Percentiles rank a stretch among this genome's conserved stretches.
phyloP scores from a whole-genome alignment of 2,329 filamentous ascomycete species.

The Phaeosphaeriaceae sp. region DNA sequence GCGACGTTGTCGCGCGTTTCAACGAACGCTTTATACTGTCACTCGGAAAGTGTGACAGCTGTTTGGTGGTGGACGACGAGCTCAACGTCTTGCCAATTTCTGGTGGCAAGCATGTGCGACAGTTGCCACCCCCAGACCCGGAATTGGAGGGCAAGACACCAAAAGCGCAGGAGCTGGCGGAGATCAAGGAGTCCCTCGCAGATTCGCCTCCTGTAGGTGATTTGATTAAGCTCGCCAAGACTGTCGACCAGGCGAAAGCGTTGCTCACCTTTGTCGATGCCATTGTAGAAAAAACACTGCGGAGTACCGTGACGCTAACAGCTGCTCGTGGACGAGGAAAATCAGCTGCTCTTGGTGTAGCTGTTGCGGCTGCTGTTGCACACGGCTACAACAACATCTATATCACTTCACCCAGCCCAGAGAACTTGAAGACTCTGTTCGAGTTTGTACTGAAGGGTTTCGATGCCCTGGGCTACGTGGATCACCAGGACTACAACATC shows the following conservation, averaged over 20 bases:
- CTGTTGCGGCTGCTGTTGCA: slow-evolving; percentile 90
- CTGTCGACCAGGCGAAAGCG: slow-evolving; percentile 94
- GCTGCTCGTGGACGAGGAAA: slow-evolving; percentile 95
- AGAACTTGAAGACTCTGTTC: slow-evolving; percentile 98
- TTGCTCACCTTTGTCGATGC: slow-evolving; percentile 96
- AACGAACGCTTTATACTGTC: slow-evolving; percentile 98
- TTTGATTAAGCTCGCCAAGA: slow-evolving; percentile 83
- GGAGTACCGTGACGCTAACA: slow-evolving; percentile 91
- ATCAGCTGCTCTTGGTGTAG: slow-evolving; percentile 92
- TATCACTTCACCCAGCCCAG: slow-evolving; percentile 95
- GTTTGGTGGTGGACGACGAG: slow-evolving; percentile 96
- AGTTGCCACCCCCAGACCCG: slow-evolving; percentile 76
- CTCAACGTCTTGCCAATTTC: slow-evolving; percentile 97
- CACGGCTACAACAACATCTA: slow-evolving; percentile 99
- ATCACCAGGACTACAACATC: slow-evolving; percentile 97
- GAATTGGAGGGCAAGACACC: slow-evolving; percentile 76
- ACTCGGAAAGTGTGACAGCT: slow-evolving; percentile 91
- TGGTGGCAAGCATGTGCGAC: slow-evolving; percentile 87
- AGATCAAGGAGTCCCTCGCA: slow-evolving; percentile 84
- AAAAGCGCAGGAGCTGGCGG: slow-evolving; percentile 76
- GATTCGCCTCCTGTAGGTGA: slow-evolving; percentile 88
- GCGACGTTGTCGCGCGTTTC: slow-evolving; percentile 93
- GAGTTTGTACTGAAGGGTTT: slow-evolving; percentile 99
- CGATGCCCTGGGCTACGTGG: slow-evolving; percentile 89
- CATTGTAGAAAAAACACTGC: slow-evolving; percentile 92